Evolutionary conservation across 192 early-diverging fungal species (phyloP), one percentile per base, ranked within the genome.

Genomic region (Allomyces macrogynus): DNA sequence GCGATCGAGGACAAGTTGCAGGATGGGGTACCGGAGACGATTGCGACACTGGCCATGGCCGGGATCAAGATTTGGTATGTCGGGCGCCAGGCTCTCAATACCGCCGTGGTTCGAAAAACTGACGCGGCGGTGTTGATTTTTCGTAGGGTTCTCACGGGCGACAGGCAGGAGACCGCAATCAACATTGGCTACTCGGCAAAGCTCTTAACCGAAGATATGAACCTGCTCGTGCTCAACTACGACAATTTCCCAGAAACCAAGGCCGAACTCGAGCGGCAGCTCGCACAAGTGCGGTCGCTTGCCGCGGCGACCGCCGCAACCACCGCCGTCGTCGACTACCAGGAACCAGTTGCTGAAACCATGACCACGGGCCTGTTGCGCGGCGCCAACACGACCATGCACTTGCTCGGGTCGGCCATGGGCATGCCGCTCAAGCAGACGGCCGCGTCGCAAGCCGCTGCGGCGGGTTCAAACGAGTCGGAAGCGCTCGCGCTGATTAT

Each of bases 1-100:
- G 96, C 96, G 3, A 99, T 99, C 68, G 96, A 99, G 74, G 96
- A 97, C 72, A 91, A 90, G 74, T 76, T 99, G 8, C 96, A 99
- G 76, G 96, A 97, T 66, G 93, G 90, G 61, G 96, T 99, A 24
- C 93, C 93, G n/a, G 91, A 97, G 67, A 92, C 96, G 0, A 99
- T 99, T 66, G 86, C 89, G 74, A 95, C 93, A 9, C 78, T 99
- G 49, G 88, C 91, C 62, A 86, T 88, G 67, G 96, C 93, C 1
- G 91, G 91, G 10, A 95, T 98, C 75, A 90, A 92, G 68, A 84
- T 97, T 57, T 97, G 94, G 32, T 40, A 40, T 7, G 3, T 40
- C 8, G 32, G 3, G 32, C n/a, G n/a, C n/a, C n/a, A 3, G 3
- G 4, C 4, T 40, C 3, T 40, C 7, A 0, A 25, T 18, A 0